Evolutionary conservation across 768 basidiomycete species (phyloP).

Genomic region (Suillus decipiens): DNA sequence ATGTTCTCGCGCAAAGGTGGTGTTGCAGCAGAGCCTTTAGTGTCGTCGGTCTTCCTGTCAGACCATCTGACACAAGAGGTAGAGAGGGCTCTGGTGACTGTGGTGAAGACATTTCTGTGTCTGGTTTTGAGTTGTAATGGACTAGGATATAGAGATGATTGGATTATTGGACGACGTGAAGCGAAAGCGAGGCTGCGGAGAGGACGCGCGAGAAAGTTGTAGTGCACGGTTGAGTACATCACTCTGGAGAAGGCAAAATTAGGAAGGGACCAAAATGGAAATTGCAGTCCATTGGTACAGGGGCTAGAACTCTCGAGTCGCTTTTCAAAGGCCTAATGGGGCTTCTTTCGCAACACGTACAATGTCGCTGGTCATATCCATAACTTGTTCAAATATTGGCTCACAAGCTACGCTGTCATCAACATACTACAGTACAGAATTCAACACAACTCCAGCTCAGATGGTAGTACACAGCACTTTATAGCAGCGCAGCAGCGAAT

Average conservation of each 20-base stretch:
- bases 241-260: conserved; percentile 2
- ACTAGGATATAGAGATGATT: not conserved
- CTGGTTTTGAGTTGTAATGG: not conserved
- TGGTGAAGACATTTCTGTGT: not conserved
- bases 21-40: conserved; percentile 23
- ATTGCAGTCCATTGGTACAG: not conserved
- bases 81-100: not conserved
- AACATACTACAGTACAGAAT: not conserved
- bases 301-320: not conserved
- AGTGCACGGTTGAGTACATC: not conserved
- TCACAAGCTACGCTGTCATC: not conserved
- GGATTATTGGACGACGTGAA: not conserved
- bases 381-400: not conserved
- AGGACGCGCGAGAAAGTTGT: not conserved
- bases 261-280: not conserved
- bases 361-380: not conserved
- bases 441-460: not conserved
- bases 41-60: conserved; percentile 11
- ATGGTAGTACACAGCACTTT: not conserved
- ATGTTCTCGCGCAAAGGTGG: conserved; percentile 73
- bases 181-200: not conserved
- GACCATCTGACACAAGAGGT: conserved; percentile 6
- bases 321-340: too few relatives aligned
- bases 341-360: too few relatives aligned
- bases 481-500: not conserved